Evolutionary conservation across 768 basidiomycete species (phyloP), one percentile per base, ranked within the genome.

Genomic region (Xerocomus brunneocitrinus): DNA sequence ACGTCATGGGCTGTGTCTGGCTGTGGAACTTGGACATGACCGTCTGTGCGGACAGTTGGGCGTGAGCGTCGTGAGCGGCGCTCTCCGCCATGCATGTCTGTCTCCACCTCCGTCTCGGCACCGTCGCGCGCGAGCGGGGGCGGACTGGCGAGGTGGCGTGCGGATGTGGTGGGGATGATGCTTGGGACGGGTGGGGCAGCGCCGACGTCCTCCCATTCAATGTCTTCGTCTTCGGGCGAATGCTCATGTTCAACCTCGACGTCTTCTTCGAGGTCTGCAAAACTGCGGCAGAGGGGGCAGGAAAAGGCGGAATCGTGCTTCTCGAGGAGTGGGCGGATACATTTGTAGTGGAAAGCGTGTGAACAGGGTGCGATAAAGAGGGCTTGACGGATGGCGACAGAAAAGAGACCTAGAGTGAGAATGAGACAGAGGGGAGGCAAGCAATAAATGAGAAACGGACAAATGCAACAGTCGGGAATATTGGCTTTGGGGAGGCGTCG

Each of bases 361-460:
- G 91, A 94, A 72, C 95, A 99, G 0, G 95, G 95, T 28, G 95
- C 93, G 66, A 99, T 95, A 76, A 99, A 98, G 45, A 98, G 82
- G 0, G 93, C 89, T 71, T 99, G 95, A 57, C 87, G 90, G 67
- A 98, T 94, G 1, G 91, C 88, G 0, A 98, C 93, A 24, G 84
- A 74, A 75, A 95, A 99, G 27, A 88, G 71, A 67, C 82, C 81
- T 82, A 35, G 45, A 34, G 4, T 47, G 38, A 30, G 49, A 41
- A 42, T 57, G 5, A 61, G 47, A 42, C 35, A 45, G 19, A 52
- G 38, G 34, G 55, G 27, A 38, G 8, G 31, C 44, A 35, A 28
- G 28, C 47, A 19, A 44, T 16, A 27, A 8, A 50, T 1, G 47
- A 44, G 35, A 8, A 55, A 76, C 88, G 50, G 57, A 90, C 95